phyloP scores from a whole-genome alignment of 805 yeast genomes.

The Wickerhamomyces xylosicus region DNA sequence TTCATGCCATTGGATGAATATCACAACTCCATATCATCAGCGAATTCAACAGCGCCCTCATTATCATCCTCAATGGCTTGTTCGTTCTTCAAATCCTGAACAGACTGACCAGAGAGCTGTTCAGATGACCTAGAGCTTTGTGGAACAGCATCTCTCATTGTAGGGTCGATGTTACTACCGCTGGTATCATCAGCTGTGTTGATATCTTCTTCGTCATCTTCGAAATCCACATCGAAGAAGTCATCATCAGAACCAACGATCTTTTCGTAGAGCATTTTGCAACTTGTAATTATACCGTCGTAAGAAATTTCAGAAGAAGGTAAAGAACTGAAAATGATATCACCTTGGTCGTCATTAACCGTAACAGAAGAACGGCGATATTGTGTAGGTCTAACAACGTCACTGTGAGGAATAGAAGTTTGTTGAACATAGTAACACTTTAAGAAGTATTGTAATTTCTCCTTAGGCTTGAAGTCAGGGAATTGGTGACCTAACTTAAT shows the following conservation, averaged over 20 bases:
- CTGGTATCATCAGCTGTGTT: too few species aligned
- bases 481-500: constrained; percentile 80
- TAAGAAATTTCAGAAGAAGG: constrained; percentile 83
- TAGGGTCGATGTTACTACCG: too few species aligned
- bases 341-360: constrained; percentile 29
- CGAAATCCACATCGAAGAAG: constrained; percentile 92
- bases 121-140: constrained; percentile 10
- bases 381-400: constrained; percentile 33
- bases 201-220: constrained; percentile 62
- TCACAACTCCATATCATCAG: constrained; percentile 24
- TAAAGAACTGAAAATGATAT: constrained; percentile 44
- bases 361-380: constrained; percentile 26
- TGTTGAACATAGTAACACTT: constrained; percentile 54
- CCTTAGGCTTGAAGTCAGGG: constrained; percentile 67
- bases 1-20: not conserved
- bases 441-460: constrained; percentile 49
- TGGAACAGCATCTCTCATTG: not conserved
- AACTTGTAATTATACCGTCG: constrained; percentile 83
- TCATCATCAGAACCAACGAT: constrained; percentile 93
- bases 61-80: constrained; percentile 15
- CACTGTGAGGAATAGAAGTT: constrained; percentile 46
- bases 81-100: constrained; percentile 12
- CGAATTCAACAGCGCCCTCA: constrained; percentile 25
- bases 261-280: constrained; percentile 58
- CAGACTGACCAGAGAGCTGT: not conserved